Conservation (phyloP, 768 basidiomycete genomes). For the Hypsizygus marmoreus region DNA sequence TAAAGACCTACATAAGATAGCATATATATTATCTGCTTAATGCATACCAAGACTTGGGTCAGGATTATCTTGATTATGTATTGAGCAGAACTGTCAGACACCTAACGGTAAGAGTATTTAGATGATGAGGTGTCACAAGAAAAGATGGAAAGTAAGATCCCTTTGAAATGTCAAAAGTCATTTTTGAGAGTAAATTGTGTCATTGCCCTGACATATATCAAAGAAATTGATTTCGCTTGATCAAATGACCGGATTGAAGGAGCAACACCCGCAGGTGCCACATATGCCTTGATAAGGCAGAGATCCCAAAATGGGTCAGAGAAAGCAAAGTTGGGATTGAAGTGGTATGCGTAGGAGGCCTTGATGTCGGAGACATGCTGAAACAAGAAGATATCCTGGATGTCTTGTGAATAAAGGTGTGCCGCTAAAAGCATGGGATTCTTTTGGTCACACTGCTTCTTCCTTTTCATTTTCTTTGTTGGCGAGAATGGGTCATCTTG, state of each 20-base stretch:
- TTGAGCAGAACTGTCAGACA: no score
- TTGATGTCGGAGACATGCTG: no score
- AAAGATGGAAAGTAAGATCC: not conserved
- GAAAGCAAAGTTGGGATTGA: slow-evolving; percentile 43
- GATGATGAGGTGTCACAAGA: no score
- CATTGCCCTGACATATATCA: slow-evolving; percentile 27
- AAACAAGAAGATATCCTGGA: no score
- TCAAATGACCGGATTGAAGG: slow-evolving; percentile 36
- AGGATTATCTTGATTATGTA: no score
- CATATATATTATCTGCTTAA: no score
- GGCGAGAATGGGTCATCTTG: slow-evolving; percentile 3
- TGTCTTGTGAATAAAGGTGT: no score
- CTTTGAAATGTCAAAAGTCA: no score
- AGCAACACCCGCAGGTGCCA: slow-evolving; percentile 32
- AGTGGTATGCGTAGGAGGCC: no score
- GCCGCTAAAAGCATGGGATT: slow-evolving; percentile 35
- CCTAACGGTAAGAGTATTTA: no score
- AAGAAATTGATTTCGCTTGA: slow-evolving; percentile 33
- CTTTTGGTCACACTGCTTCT: slow-evolving; percentile 20
- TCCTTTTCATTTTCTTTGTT: slow-evolving; percentile 11
- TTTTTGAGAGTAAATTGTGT: not conserved
- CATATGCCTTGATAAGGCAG: slow-evolving; percentile 55
- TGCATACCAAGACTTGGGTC: no score
- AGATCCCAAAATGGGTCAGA: slow-evolving; percentile 52
- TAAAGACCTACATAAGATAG: no score